Percentiles rank a stretch among this genome's conserved stretches.
Evolutionary conservation across 495 filamentous ascomycete species (phyloP).

Genomic region (Tuber umbilicatum): DNA sequence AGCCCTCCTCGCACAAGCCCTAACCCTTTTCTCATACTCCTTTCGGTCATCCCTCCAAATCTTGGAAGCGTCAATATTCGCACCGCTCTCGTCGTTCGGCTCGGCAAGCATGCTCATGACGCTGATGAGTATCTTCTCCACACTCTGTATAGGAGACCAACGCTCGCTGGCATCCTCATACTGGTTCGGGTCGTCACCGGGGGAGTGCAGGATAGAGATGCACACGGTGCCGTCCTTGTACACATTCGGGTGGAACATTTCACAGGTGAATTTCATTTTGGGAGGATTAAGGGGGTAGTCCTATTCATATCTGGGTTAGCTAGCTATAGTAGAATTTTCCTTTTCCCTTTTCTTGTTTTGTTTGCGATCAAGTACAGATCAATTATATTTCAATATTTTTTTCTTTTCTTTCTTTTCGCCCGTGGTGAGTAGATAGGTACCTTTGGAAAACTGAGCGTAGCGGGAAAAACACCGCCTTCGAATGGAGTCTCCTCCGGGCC

Average conservation of each 20-base stretch:
- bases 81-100: slow-evolving; percentile 92
- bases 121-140: slow-evolving; percentile 86
- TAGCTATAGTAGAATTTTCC: background rate
- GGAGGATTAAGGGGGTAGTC: slow-evolving; percentile 88
- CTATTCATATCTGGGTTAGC: slow-evolving; percentile 23
- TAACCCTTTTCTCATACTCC: slow-evolving; percentile 67
- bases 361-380: background rate
- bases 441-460: slow-evolving; percentile 90
- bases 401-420: background rate
- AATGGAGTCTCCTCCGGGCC: slow-evolving; percentile 94
- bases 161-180: slow-evolving; percentile 89
- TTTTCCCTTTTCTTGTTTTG: background rate
- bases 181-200: slow-evolving; percentile 91
- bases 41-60: slow-evolving; percentile 76
- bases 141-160: slow-evolving; percentile 95
- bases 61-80: slow-evolving; percentile 85
- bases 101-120: slow-evolving; percentile 89
- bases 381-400: background rate
- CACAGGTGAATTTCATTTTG: slow-evolving; percentile 79
- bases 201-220: slow-evolving; percentile 94
- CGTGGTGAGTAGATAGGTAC: slow-evolving; percentile 38
- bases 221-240: slow-evolving; percentile 86
- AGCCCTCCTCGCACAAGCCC: slow-evolving; percentile 73
- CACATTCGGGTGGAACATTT: slow-evolving; percentile 95
- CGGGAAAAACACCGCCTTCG: slow-evolving; percentile 89